These are phyloP conservation scores for Leptoxyphium fumago DNA, from an alignment of 2,329 filamentous ascomycete species.

Conservation along the genomic window DNA sequence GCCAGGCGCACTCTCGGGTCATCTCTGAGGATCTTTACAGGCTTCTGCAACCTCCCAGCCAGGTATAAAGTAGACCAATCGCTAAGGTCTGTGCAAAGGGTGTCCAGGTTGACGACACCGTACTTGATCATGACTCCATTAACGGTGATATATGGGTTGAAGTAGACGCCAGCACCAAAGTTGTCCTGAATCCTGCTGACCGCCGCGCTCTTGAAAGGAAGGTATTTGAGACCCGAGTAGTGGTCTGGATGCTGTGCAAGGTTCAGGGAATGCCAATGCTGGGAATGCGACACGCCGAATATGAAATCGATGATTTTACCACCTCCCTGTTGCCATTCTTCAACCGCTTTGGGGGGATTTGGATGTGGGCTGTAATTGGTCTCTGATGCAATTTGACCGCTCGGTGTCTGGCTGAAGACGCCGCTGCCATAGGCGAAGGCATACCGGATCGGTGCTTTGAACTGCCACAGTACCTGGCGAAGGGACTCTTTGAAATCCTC, in stretches of 20 bases:
- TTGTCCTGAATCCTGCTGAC: conserved; percentile 76
- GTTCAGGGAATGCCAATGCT: conserved; percentile 96
- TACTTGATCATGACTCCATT: conserved; percentile 97
- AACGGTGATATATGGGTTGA: conserved; percentile 87
- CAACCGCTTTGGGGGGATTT: conserved; percentile 63
- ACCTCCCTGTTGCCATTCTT: conserved; percentile 70
- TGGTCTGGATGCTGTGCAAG: conserved; percentile 77
- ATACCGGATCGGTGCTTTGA: conserved; percentile 85
- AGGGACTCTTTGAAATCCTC: conserved; percentile 87
- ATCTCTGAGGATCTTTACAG: conserved; percentile 92
- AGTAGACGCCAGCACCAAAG: conserved; percentile 90
- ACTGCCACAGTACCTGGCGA: conserved; percentile 76
- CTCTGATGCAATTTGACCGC: conserved; percentile 25
- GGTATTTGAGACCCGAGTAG: conserved; percentile 70
- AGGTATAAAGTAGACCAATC: conserved; percentile 93
- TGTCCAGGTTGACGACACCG: conserved; percentile 87
- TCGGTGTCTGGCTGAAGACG: conserved; percentile 65
- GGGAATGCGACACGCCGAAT: conserved; percentile 82
- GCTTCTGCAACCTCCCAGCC: conserved; percentile 91
- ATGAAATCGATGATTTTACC: conserved; percentile 99
- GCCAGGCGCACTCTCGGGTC: conserved; percentile 82
- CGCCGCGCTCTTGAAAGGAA: conserved; percentile 58
- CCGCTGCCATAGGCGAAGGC: conserved; percentile 96
- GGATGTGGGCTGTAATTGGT: conserved; percentile 57
- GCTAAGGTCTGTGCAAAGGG: conserved; percentile 69